These are phyloP conservation scores for Apiospora aurea DNA, from an alignment of 2,329 filamentous ascomycete genomes.

Conservation along the genomic window DNA sequence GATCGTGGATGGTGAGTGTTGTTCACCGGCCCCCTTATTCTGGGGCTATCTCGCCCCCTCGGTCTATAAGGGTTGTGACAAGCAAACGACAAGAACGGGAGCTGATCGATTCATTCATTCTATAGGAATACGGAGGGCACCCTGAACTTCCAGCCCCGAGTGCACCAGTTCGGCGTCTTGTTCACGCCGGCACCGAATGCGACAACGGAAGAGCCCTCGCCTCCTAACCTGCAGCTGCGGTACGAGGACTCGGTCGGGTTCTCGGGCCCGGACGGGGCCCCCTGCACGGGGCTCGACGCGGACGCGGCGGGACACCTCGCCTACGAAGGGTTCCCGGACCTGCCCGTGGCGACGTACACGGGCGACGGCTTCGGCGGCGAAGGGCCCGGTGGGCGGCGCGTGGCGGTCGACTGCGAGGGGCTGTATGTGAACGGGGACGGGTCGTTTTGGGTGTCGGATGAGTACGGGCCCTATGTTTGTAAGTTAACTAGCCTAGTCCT, in stretches of 20 bases:
- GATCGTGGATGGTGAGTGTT: slow-evolving; percentile 69
- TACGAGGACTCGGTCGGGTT: slow-evolving; percentile 73
- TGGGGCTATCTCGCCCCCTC: background rate
- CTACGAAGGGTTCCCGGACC: slow-evolving; percentile 64
- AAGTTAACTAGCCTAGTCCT: slow-evolving; percentile 39
- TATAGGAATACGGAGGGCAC: slow-evolving; percentile 72
- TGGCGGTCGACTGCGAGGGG: slow-evolving; percentile 72
- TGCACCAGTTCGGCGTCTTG: slow-evolving; percentile 71
- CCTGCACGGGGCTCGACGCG: slow-evolving; percentile 69
- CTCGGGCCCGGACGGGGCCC: slow-evolving; percentile 66
- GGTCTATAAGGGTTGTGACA: background rate
- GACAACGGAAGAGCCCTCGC: slow-evolving; percentile 58
- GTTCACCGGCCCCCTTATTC: background rate
- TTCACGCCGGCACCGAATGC: slow-evolving; percentile 62
- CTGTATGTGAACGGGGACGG: slow-evolving; percentile 66
- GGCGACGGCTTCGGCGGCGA: slow-evolving; percentile 72
- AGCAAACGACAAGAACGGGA: too few species aligned
- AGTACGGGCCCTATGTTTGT: slow-evolving; percentile 76
- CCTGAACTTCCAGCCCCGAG: slow-evolving; percentile 69
- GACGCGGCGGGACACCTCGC: slow-evolving; percentile 59
- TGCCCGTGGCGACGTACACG: slow-evolving; percentile 68
- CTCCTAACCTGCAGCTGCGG: slow-evolving; percentile 66
- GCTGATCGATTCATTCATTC: background rate
- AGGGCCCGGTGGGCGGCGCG: slow-evolving; percentile 64
- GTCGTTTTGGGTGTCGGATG: slow-evolving; percentile 73